Base-by-base conservation (phyloP, 1,284 basidiomycete species). In the Macrocystidia cucumis region DNA sequence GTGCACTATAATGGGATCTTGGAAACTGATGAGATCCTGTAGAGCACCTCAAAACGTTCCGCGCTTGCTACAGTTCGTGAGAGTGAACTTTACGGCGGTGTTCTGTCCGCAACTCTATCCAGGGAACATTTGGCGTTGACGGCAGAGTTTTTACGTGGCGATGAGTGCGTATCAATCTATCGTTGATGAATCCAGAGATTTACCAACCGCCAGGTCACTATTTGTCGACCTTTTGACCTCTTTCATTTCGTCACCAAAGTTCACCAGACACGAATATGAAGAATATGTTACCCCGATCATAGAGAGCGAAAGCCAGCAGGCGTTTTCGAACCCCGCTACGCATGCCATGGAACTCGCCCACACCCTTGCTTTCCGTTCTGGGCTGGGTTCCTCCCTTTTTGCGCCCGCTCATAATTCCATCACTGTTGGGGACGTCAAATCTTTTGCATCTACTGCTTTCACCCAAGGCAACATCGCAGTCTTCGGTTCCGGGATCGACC, bases 71-170 rank as follows among this genome's bases (percentile, higher is more conserved):
- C 88, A 31, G 79, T 93, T 45, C 82, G 95, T 47, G 91, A 97
- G 62, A 79, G 88, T 42, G 95, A 98, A 65, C 74, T 97, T 37
- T 89, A 90, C 60, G 96, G 95, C 43, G 95, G 93, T 57, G 77
- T 95, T 37, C 74, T 98, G 46, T 92, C 91, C 30, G 70, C 91
- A 40, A 82, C 76, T 45, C 69, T 98, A 48, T 77, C 83, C 26
- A 73, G 93, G 51, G 95, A 98, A 68, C 84, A 97, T 64, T 74
- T 98, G 31, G 79, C 90, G 45, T 65, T 93, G 50, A 95, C 88
- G 31, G 91, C 95, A 44, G 92, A 98, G 58, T 98, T 98, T 67
- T 66, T 98, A 49, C 80, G 84, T 44, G 93, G 91, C 35, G 91
- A 98, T 59, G 95, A 98, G 93, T 97, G 62, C 69, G 90, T n/a